Percentiles rank a stretch among this genome's conserved stretches.
Evolutionary conservation across 306 rosid genomes (phyloP).

Genomic region (Cucurbita ficifolia): DNA sequence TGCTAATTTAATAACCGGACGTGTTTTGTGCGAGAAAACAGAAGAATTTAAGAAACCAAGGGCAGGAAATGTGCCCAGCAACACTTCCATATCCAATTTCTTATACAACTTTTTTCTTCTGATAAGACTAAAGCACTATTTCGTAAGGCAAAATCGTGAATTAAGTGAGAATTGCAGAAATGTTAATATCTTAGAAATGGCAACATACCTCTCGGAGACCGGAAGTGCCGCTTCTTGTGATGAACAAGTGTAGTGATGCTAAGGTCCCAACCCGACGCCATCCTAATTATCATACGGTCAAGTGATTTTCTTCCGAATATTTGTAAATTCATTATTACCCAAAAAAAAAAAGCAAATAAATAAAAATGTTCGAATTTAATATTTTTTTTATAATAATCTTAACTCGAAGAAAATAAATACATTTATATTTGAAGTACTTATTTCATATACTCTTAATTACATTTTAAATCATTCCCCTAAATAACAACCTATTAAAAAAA

Average conservation of each 20-base stretch:
- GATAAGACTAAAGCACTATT: not conserved
- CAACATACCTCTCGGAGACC: not conserved
- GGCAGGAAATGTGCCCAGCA: conserved; percentile 25
- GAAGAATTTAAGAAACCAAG: conserved; percentile 39
- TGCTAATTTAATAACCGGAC: conserved; percentile 11
- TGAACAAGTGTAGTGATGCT: not conserved
- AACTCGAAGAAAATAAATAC: too few species aligned
- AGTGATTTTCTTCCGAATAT: too few species aligned
- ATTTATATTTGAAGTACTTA: too few species aligned
- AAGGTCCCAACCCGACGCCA: not conserved
- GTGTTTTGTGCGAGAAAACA: conserved; percentile 17
- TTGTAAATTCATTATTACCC: too few species aligned
- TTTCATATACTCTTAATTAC: too few species aligned
- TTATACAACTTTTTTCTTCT: not conserved
- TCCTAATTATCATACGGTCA: too few species aligned
- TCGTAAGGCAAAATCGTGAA: not conserved
- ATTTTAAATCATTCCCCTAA: too few species aligned
- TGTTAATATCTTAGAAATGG: not conserved
- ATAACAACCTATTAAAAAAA: too few species aligned
- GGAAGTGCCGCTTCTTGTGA: not conserved
- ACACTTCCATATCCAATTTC: conserved; percentile 34
- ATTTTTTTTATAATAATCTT: too few species aligned
- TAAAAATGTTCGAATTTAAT: too few species aligned
- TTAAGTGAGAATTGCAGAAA: not conserved
- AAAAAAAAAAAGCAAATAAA: too few species aligned